These are phyloP conservation scores for Colletotrichum sp. DNA, from an alignment of 2,329 filamentous ascomycete genomes.

Conservation along the genomic window DNA sequence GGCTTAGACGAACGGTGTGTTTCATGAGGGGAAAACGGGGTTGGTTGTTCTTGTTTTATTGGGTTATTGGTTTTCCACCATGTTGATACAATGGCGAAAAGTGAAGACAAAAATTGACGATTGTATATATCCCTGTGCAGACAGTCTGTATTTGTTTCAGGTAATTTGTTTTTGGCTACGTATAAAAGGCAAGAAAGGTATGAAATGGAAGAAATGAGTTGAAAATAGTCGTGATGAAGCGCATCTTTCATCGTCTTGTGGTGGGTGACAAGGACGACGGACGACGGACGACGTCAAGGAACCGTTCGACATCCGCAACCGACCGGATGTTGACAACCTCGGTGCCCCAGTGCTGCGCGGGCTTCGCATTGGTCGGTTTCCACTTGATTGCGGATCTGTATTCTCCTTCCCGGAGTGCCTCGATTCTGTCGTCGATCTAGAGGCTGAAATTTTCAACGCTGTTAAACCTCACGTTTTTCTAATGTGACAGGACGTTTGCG, in stretches of 20 bases:
- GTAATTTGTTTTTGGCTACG: background rate
- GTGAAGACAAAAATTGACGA: background rate
- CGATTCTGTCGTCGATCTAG: too few species aligned
- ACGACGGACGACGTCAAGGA: too few species aligned
- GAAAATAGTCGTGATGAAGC: background rate
- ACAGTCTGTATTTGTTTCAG: background rate
- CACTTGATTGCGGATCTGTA: too few species aligned
- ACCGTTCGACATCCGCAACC: too few species aligned
- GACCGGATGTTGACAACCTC: too few species aligned
- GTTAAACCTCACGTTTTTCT: too few species aligned
- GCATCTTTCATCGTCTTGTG: background rate
- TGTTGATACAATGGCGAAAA: background rate
- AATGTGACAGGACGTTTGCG: too few species aligned
- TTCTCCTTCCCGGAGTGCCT: too few species aligned
- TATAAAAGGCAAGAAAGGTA: background rate
- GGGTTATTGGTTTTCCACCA: background rate
- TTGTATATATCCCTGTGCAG: conserved; percentile 2
- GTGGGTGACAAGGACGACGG: background rate
- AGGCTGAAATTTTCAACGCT: too few species aligned
- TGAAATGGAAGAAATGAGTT: background rate
- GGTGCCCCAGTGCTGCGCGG: too few species aligned
- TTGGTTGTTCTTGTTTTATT: background rate
- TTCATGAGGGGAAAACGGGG: background rate
- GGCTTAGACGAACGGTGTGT: background rate
- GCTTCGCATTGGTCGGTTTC: too few species aligned